A percentile compares a stretch with the other conserved stretches of the same genome.
Conservation (phyloP, 1,139 yeast species). For the Hansenula sp. region DNA sequence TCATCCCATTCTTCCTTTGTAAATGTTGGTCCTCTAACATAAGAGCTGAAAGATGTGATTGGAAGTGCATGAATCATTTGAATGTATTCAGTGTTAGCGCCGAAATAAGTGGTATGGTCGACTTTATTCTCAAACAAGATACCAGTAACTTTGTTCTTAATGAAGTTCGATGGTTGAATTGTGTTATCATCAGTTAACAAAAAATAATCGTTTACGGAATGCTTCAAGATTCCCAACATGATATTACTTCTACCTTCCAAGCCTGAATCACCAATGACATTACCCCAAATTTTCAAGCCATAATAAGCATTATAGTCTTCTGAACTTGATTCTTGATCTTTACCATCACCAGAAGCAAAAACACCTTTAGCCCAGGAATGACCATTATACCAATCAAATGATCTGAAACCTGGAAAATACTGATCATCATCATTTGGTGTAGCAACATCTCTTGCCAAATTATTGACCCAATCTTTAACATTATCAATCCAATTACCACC, state of each 20-base stretch:
- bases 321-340: constrained; percentile 73
- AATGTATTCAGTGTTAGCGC: constrained; percentile 70
- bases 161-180: constrained; percentile 48
- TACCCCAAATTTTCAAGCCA: constrained; percentile 70
- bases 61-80: constrained; percentile 97
- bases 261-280: constrained; percentile 46
- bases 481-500: constrained; percentile 50
- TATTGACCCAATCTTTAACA: constrained; percentile 54
- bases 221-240: constrained; percentile 55
- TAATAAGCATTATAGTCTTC: constrained; percentile 75
- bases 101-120: constrained; percentile 90
- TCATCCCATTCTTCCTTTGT: constrained; percentile 79
- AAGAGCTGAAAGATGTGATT: constrained; percentile 79
- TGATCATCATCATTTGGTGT: constrained; percentile 54
- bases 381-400: constrained; percentile 77
- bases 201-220: constrained; percentile 61
- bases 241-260: constrained; percentile 55
- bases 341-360: constrained; percentile 72
- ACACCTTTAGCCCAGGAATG: constrained; percentile 84
- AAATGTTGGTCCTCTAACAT: constrained; percentile 63
- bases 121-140: constrained; percentile 82
- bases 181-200: constrained; percentile 46
- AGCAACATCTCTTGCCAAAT: constrained; percentile 65
- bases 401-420: constrained; percentile 70
- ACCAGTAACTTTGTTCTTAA: constrained; percentile 69